These are phyloP conservation scores for Cercospora canescens DNA, from an alignment of 2,329 filamentous ascomycete genomes.

Conservation along the genomic window DNA sequence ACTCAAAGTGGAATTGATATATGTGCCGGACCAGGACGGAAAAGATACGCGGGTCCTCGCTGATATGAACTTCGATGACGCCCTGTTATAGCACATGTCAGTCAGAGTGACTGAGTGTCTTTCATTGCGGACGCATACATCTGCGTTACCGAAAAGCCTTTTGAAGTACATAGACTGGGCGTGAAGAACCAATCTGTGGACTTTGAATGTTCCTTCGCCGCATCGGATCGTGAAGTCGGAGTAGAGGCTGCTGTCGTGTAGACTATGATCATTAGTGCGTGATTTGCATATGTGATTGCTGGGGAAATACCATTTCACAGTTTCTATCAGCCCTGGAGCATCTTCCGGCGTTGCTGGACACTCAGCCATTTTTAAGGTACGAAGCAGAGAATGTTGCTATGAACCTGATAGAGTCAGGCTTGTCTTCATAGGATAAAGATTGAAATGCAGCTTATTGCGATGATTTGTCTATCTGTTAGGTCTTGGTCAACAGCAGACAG, in stretches of 20 bases:
- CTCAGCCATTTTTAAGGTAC: neutral
- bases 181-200: neutral
- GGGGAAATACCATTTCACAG: neutral
- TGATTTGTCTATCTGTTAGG: neutral
- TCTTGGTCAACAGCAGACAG: neutral
- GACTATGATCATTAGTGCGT: neutral
- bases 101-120: neutral
- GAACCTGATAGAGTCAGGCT: neutral
- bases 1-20: neutral
- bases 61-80: neutral
- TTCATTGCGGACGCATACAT: neutral
- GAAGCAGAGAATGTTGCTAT: neutral
- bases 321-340: neutral
- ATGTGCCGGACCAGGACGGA: neutral
- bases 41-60: neutral
- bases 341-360: neutral
- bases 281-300: neutral
- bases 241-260: neutral
- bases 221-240: neutral
- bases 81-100: neutral
- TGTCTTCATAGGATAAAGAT: neutral
- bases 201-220: neutral
- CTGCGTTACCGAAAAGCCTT: neutral
- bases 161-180: neutral
- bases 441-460: neutral